Evolutionary conservation across 2,329 filamentous ascomycete genomes (phyloP), one percentile per base, ranked within the genome.

Genomic region (Chrysosporium queenslandicum): DNA sequence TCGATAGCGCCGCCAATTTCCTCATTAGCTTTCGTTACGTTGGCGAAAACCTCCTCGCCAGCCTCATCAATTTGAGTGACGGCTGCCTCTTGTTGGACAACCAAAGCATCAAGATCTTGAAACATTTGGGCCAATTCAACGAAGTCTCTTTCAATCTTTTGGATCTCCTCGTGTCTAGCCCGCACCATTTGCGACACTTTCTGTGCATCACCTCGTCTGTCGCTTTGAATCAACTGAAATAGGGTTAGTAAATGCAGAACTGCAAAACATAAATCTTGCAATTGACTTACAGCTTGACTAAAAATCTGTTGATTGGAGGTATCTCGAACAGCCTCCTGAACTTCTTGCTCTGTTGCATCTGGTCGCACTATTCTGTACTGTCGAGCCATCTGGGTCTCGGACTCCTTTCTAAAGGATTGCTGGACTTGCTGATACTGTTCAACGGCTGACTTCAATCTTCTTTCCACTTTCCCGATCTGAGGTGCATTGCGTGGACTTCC

Each of bases 131-230:
- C 81, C 53, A 98, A 76, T 70, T 95, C 86, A 9, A 87, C 81
- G 79, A 97, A 86, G 66, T 94, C 86, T 64, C 80, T 77, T 74
- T 95, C 89, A 64, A 97, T 95, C 77, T 94, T 91, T 70, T 89
- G 81, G 60, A 98, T 86, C 39, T 87, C 89, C 49, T 81, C 81
- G 68, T 95, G 89, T 59, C 92, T 85, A 63, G 86, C 81, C 68
- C 85, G 80, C 32, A 94, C 88, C 58, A 87, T 87, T 60, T 79
- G 80, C 52, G 94, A 77, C 32, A 88, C 87, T 34, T 83, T 81
- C 58, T 85, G 83, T 39, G 88, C 87, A 68, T 94, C 86, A 46
- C 88, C 87, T 65, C 82, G 81, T 63, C 87, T 83, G 70, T 85
- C 85, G 66, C 82, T 86, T 71, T 84, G 81, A 74, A 94, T 80